Evolutionary conservation across 805 yeast species (phyloP).

Genomic region (Kurtzmaniella fragi): DNA sequence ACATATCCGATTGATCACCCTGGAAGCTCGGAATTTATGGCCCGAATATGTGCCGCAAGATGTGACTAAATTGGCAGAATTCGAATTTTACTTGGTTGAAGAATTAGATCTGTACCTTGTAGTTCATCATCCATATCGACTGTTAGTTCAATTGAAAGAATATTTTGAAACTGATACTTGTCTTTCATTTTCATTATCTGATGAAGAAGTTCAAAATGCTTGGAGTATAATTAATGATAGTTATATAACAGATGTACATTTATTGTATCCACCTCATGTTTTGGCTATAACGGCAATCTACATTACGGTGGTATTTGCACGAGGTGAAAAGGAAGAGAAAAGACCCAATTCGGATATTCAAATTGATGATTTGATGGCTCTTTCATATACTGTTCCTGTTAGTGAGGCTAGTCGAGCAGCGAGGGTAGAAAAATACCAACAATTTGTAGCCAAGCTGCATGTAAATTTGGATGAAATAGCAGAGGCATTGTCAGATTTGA

Average conservation of each 20-base stretch:
- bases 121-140: constrained; percentile 72
- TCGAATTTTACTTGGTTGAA: constrained; percentile 89
- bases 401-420: constrained; percentile 23
- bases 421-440: constrained; percentile 52
- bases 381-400: constrained; percentile 9
- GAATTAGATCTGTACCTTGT: constrained; percentile 71
- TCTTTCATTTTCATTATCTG: constrained; percentile 35
- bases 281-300: constrained; percentile 81
- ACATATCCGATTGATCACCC: constrained; percentile 76
- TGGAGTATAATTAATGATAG: constrained; percentile 92
- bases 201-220: constrained; percentile 73
- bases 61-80: constrained; percentile 86
- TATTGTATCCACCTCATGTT: constrained; percentile 84
- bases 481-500: constrained; percentile 79
- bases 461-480: constrained; percentile 73
- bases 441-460: constrained; percentile 69
- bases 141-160: constrained; percentile 50
- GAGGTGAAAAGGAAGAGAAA: constrained; percentile 17
- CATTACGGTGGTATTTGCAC: constrained; percentile 59
- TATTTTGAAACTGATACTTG: constrained; percentile 25
- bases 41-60: constrained; percentile 93
- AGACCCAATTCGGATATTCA: constrained; percentile 17
- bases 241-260: constrained; percentile 79
- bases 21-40: constrained; percentile 88
- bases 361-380: constrained; percentile 32